phyloP scores from a whole-genome alignment of 495 filamentous ascomycete genomes.

The Daldinia bambusicola region DNA sequence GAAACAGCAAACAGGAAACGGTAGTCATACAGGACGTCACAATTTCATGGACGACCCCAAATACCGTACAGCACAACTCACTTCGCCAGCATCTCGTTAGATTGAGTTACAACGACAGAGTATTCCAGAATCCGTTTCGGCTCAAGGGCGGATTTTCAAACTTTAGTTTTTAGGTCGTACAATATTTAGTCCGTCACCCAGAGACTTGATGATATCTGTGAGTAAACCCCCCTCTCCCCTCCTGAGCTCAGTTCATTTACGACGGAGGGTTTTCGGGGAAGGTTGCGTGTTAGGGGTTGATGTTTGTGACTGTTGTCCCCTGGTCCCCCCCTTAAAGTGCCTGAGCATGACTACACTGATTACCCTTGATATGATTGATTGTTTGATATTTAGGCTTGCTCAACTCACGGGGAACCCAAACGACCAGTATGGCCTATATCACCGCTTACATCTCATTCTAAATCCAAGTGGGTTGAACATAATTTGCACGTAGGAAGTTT shows the following conservation, averaged over 20 bases:
- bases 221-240: neutral
- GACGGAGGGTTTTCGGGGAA: neutral
- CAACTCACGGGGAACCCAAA: neutral
- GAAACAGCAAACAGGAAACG: too few species aligned
- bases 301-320: too few species aligned
- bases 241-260: neutral
- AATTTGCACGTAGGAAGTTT: too few species aligned
- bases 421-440: neutral
- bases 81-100: neutral
- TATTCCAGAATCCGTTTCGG: neutral
- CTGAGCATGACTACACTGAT: too few species aligned
- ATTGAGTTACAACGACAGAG: neutral
- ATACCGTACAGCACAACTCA: neutral
- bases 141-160: neutral
- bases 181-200: neutral
- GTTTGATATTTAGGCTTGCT: neutral
- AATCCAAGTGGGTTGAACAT: too few species aligned
- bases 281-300: neutral
- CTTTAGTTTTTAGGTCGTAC: neutral
- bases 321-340: too few species aligned
- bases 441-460: neutral
- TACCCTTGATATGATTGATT: neutral
- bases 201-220: neutral
- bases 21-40: too few species aligned
- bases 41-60: too few species aligned